phyloP scores from a whole-genome alignment of 1,284 basidiomycete species.

The Trametes sp. region DNA sequence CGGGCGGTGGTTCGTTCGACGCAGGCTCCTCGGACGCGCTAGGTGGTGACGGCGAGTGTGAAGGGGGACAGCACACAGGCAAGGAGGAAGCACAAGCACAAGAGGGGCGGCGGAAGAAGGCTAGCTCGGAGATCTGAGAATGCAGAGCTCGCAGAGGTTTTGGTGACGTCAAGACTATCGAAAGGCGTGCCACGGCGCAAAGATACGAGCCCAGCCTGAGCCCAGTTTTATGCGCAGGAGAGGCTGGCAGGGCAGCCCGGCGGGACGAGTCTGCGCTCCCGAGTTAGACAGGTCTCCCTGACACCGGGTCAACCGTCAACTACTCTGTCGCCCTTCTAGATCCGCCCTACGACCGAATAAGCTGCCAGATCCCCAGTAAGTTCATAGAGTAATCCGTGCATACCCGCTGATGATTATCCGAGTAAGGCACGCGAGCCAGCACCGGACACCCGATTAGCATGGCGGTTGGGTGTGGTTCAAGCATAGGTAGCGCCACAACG shows the following conservation, averaged over 20 bases:
- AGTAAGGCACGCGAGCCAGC: background rate
- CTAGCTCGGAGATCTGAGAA: conserved; percentile 11
- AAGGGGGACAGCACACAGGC: conserved; percentile 8
- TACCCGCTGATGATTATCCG: background rate
- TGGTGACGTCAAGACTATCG: conserved; percentile 5
- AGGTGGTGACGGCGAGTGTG: conserved; percentile 9
- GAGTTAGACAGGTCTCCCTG: conserved; percentile 7
- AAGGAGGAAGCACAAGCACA: background rate
- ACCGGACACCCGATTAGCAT: background rate
- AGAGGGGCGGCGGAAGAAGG: background rate
- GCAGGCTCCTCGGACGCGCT: conserved; percentile 3
- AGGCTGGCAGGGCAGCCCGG: conserved; percentile 10
- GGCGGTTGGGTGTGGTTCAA: too few species aligned
- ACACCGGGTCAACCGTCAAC: conserved; percentile 8
- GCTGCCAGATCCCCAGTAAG: background rate
- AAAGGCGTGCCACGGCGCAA: conserved; percentile 11
- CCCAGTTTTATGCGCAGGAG: background rate
- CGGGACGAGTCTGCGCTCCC: conserved; percentile 3
- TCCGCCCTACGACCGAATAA: conserved; percentile 6
- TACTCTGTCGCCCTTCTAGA: background rate
- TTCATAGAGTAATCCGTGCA: background rate
- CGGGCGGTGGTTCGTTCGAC: conserved; percentile 8
- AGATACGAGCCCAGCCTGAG: background rate
- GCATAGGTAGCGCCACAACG: conserved; percentile 21
- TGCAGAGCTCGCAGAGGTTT: conserved; percentile 16